A percentile compares a stretch with the other conserved stretches of the same genome.
phyloP scores from a whole-genome alignment of 331 rosid genomes.

The Malus hybrid region DNA sequence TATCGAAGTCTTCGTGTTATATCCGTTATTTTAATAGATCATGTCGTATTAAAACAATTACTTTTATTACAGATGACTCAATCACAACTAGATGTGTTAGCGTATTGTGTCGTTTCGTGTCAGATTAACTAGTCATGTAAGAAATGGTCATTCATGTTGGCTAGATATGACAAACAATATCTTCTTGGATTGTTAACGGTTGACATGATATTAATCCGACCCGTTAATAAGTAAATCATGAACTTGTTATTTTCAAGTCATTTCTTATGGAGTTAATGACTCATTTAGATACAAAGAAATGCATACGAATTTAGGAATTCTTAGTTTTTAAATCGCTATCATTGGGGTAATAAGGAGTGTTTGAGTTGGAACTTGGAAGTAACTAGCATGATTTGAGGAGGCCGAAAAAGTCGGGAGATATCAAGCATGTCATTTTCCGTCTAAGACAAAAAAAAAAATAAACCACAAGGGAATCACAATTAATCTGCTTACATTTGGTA shows the following conservation, averaged over 20 bases:
- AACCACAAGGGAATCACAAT: too few relatives aligned
- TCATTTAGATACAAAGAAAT: too few relatives aligned
- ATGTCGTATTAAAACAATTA: too few relatives aligned
- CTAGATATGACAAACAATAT: too few relatives aligned
- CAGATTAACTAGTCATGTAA: accelerated
- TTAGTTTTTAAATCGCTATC: too few relatives aligned
- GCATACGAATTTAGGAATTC: accelerated
- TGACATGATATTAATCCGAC: accelerated
- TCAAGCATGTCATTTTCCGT: too few relatives aligned
- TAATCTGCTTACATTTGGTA: too few relatives aligned
- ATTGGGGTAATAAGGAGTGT: neutral
- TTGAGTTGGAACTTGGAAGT: neutral
- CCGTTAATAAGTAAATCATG: accelerated
- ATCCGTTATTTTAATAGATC: too few relatives aligned
- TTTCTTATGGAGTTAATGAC: accelerated
- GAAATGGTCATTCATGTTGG: accelerated
- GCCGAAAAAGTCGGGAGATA: neutral
- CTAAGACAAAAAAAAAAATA: too few relatives aligned
- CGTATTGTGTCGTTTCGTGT: accelerated
- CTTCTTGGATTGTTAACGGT: accelerated
- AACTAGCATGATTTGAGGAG: neutral
- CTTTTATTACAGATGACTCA: accelerated
- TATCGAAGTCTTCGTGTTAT: too few relatives aligned
- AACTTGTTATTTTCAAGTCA: accelerated
- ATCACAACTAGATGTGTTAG: too few relatives aligned